Conservation (phyloP, 192 early-diverging fungal species). For the Coemansia reversa region DNA sequence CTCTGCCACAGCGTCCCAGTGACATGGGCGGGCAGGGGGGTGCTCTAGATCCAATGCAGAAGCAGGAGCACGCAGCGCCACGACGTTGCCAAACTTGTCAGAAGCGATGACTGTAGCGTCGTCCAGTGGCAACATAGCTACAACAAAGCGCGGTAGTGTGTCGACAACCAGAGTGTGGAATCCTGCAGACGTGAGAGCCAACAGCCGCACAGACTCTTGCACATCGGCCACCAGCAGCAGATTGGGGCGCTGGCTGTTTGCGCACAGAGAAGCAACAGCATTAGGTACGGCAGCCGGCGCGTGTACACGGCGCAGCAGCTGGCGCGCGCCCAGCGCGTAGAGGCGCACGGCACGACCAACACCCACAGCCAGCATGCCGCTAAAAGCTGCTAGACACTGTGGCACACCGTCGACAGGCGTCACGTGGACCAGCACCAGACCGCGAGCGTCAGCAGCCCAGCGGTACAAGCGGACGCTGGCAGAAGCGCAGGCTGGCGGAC, state of each 20-base stretch:
- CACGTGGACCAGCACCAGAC: constrained; percentile 79
- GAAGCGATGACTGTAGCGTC: constrained; percentile 92
- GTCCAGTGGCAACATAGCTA: constrained; percentile 66
- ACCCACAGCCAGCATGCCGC: constrained; percentile 85
- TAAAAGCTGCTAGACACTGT: constrained; percentile 78
- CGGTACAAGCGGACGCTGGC: constrained; percentile 77
- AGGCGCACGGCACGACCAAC: constrained; percentile 84
- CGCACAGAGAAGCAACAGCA: constrained; percentile 68
- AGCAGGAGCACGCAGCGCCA: constrained; percentile 69
- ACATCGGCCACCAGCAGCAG: constrained; percentile 85
- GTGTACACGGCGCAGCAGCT: constrained; percentile 90
- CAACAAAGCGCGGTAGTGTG: constrained; percentile 82
- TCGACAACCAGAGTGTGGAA: constrained; percentile 95
- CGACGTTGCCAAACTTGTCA: constrained; percentile 98
- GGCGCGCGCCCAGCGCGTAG: constrained; percentile 89
- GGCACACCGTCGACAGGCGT: constrained; percentile 84
- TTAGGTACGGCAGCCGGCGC: constrained; percentile 57
- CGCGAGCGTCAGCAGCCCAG: constrained; percentile 61
- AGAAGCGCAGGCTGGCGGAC: constrained; percentile 66
- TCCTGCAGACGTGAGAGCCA: constrained; percentile 63
- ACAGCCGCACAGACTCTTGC: constrained; percentile 84
- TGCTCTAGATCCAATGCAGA: constrained; percentile 85
- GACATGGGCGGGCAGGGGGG: constrained; percentile 72
- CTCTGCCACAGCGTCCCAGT: constrained; percentile 68
- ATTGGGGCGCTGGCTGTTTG: constrained; percentile 60